Base-by-base conservation (phyloP, 129 eudicot species). In the Artemisia argyi region DNA sequence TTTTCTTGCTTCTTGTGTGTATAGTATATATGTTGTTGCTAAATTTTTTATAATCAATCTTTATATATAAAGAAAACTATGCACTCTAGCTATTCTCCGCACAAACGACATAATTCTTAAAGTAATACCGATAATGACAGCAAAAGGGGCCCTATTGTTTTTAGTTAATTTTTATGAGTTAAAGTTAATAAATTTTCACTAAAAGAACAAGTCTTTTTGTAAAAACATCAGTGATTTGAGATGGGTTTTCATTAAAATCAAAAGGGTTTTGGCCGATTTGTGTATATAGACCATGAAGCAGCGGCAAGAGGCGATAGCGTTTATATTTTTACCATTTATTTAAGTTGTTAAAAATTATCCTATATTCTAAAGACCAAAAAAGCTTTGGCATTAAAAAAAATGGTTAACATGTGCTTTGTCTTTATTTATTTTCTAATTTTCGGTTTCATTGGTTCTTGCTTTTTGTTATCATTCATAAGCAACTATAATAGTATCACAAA, bases 121-220 rank as follows among this genome's bases (percentile, higher is more conserved):
- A 68, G 73, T 61, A 73, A 73, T 68, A 65, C 10, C 5, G 74
- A 81, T 56, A 68, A 30, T 78, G 88, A 84, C 85, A 73, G 81
- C 63, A 39, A 59, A 72, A 72, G 75, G 80, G 50, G 71, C 83
- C 75, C 81, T 44, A 68, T 77, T 78, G 83, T 84, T 83, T 78
- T 72, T 84, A 52, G 59, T 69, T 66, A 66, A 17, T 7, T 50
- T 50, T 32, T 32, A 32, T 32, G 42, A 32, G 42, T 32, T 32
- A 32, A 32, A 32, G 42, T 5, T 4, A 0, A 32, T 32, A 32
- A 5, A 32, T 32, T 32, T 5, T 30, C 59, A 39, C 44, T 28
- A 42, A n/a, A 77, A 61, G 47, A 44, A 61, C 11, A 20, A 59
- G 32, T 28, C 15, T 76, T 7, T 7, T 26, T 5, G 42, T 48